Percentiles rank a stretch among this genome's conserved stretches.
phyloP scores from a whole-genome alignment of 805 yeast species.

The Torulaspora gathmanii region DNA sequence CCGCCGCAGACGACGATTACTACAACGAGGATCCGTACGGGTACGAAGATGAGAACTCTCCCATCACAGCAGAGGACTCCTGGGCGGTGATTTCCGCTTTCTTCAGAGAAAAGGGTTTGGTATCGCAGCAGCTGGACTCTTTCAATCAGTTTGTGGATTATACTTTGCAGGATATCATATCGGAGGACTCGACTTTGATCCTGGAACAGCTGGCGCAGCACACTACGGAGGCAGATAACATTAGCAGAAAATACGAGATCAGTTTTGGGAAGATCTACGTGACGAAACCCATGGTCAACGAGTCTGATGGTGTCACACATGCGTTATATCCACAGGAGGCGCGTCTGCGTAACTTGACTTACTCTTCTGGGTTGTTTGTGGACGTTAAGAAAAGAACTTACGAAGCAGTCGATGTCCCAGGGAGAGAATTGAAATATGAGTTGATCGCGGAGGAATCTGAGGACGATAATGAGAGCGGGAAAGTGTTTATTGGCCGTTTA shows the following conservation, averaged over 20 bases:
- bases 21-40: constrained; percentile 59
- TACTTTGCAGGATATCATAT: constrained; percentile 91
- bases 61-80: constrained; percentile 96
- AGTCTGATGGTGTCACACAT: constrained; percentile 99
- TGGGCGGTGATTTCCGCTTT: constrained; percentile 97
- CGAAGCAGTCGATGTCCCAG: constrained; percentile 70
- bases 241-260: constrained; percentile 89
- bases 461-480: constrained; percentile 65
- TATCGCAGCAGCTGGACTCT: constrained; percentile 96
- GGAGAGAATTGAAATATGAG: constrained; percentile 56
- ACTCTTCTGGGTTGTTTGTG: constrained; percentile 92
- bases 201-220: constrained; percentile 98
- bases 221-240: constrained; percentile 81
- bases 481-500: constrained; percentile 91
- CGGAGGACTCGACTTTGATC: constrained; percentile 91
- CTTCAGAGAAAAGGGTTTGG: constrained; percentile 93
- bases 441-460: constrained; percentile 48
- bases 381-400: constrained; percentile 90
- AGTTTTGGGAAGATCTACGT: constrained; percentile 96
- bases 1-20: constrained; percentile 29
- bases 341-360: constrained; percentile 89
- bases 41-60: constrained; percentile 61
- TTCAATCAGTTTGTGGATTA: constrained; percentile 97
- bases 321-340: constrained; percentile 99
- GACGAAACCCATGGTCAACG: constrained; percentile 97